These are phyloP conservation scores for Trypanosoma congolense DNA, from an alignment of 208 protist species.

Conservation along the genomic window DNA sequence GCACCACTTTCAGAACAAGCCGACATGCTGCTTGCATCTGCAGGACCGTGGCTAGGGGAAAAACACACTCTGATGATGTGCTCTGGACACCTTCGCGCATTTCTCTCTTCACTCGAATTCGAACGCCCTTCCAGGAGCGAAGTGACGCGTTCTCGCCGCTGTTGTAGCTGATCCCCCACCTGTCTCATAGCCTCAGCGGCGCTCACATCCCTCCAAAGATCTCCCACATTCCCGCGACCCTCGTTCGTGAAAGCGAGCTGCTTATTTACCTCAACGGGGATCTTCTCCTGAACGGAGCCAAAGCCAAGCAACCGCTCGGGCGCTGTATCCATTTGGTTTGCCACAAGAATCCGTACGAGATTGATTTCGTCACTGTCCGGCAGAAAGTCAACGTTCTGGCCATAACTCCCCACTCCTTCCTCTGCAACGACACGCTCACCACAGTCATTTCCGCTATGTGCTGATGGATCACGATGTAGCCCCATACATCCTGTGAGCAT, in stretches of 20 bases:
- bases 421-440: no score
- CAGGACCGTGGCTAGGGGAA: neutral
- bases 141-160: conserved; percentile 12
- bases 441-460: no score
- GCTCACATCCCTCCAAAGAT: conserved; percentile 17
- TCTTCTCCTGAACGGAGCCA: no score
- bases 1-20: neutral
- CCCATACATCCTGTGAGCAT: conserved; percentile 7
- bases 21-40: neutral
- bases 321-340: conserved; percentile 9
- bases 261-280: no score
- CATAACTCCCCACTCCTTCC: no score
- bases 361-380: no score
- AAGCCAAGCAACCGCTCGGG: conserved; percentile 7
- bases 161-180: conserved; percentile 17
- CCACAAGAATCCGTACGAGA: conserved; percentile 17
- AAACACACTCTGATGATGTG: conserved; percentile 22
- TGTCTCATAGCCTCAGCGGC: conserved; percentile 17
- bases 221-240: no score
- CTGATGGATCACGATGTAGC: neutral
- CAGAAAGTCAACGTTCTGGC: no score
- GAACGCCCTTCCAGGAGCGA: neutral
- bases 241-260: no score
- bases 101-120: neutral
- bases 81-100: neutral